These are phyloP conservation scores for Hypoxylon intermedium DNA, from an alignment of 495 filamentous ascomycete species.

Conservation along the genomic window DNA sequence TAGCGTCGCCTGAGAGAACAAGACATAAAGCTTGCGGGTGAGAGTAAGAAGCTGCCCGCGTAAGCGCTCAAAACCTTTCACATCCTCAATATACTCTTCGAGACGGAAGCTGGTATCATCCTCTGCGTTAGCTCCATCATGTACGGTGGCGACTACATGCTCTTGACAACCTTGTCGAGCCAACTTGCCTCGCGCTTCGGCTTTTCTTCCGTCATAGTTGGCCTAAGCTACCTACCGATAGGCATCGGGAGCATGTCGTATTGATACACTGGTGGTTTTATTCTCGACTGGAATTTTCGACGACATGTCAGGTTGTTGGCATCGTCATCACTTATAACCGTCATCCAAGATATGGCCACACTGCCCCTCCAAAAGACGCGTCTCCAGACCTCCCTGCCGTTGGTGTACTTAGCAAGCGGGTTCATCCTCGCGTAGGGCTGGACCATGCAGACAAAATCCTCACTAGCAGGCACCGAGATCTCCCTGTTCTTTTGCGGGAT, in stretches of 20 bases:
- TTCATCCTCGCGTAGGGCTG: constrained; percentile 56
- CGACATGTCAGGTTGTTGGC: constrained; percentile 44
- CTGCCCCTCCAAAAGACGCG: constrained; percentile 54
- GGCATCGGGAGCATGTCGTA: constrained; percentile 50
- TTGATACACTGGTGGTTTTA: constrained; percentile 44
- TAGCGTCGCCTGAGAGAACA: constrained; percentile 16
- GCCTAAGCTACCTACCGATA: constrained; percentile 57
- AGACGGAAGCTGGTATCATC: constrained; percentile 54
- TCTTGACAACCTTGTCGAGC: constrained; percentile 42
- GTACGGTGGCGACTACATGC: constrained; percentile 45
- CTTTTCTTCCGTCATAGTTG: constrained; percentile 52
- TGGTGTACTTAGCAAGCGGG: constrained; percentile 48
- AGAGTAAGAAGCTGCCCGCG: constrained; percentile 12
- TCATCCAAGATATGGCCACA: constrained; percentile 50
- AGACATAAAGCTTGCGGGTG: background rate
- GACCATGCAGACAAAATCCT: constrained; percentile 48
- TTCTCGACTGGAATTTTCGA: constrained; percentile 55
- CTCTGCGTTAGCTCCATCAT: constrained; percentile 48
- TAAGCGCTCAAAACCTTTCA: constrained; percentile 30
- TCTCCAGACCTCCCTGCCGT: constrained; percentile 46
- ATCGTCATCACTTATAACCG: constrained; percentile 47
- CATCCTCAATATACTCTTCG: constrained; percentile 45
- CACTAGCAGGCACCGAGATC: constrained; percentile 45
- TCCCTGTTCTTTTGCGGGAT: constrained; percentile 52
- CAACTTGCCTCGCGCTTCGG: constrained; percentile 47